Evolutionary conservation across 179 eudicot genomes (phyloP).

Genomic region (Vitellaria paradoxa): DNA sequence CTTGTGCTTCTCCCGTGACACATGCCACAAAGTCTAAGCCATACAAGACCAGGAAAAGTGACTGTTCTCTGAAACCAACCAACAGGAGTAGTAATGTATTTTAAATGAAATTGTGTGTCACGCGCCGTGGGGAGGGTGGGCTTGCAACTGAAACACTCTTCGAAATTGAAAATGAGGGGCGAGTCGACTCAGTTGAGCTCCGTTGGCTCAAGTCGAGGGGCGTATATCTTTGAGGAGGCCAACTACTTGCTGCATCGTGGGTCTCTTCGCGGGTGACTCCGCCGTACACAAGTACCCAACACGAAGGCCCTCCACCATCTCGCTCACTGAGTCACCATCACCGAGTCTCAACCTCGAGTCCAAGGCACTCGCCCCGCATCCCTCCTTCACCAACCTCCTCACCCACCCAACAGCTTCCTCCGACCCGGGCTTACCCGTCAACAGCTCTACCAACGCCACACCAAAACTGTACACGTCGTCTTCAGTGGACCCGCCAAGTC

Average conservation of each 20-base stretch:
- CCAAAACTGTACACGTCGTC: constrained; percentile 83
- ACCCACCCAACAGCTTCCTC: constrained; percentile 41
- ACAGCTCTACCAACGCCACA: constrained; percentile 54
- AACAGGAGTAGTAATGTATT: not conserved
- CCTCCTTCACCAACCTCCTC: constrained; percentile 57
- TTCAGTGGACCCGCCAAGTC: constrained; percentile 30
- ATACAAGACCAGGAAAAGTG: not conserved
- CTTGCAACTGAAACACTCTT: no score
- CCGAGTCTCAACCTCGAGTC: constrained; percentile 61
- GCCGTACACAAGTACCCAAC: constrained; percentile 95
- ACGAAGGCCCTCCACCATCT: constrained; percentile 76
- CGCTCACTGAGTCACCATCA: constrained; percentile 36
- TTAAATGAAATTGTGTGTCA: not conserved
- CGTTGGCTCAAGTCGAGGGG: constrained; percentile 13
- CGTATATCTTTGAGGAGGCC: constrained; percentile 83
- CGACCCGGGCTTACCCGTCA: constrained; percentile 48
- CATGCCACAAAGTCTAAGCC: not conserved
- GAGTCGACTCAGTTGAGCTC: constrained; percentile 19
- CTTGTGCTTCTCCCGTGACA: not conserved
- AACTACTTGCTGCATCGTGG: constrained; percentile 88
- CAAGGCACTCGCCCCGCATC: constrained; percentile 39
- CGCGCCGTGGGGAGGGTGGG: no score
- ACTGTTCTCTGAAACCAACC: not conserved
- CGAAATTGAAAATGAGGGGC: not conserved
- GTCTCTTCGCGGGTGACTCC: constrained; percentile 68